phyloP scores from a whole-genome alignment of 2,329 filamentous ascomycete genomes.

The Fusarium tanahbumbuense region DNA sequence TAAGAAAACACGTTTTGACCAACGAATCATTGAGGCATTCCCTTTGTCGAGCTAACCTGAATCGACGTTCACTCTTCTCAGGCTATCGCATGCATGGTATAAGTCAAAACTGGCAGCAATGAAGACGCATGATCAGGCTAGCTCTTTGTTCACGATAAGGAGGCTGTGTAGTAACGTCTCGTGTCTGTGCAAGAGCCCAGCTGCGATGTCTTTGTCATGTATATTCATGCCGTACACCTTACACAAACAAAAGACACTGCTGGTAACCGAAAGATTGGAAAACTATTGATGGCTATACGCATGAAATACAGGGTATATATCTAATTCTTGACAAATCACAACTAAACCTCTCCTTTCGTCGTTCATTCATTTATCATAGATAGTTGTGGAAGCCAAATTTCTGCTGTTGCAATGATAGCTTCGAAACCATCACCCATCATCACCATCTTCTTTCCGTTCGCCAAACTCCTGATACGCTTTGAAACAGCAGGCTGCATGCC shows the following conservation, averaged over 20 bases:
- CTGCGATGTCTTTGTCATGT: not conserved
- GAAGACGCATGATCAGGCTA: not conserved
- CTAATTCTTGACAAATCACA: not conserved
- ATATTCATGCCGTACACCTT: not conserved
- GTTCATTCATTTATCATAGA: conserved; percentile 6
- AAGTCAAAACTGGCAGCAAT: not conserved
- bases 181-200: not conserved
- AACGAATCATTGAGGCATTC: not conserved
- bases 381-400: not conserved
- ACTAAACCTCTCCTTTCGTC: not conserved
- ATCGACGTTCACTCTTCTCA: not conserved
- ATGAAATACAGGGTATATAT: not conserved
- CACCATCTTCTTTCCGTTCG: conserved; percentile 2
- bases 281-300: not conserved
- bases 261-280: not conserved
- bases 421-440: not conserved
- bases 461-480: conserved; percentile 19
- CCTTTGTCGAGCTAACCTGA: not conserved
- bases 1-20: not conserved
- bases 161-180: conserved; percentile 5
- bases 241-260: not conserved
- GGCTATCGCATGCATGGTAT: not conserved
- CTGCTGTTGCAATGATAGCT: not conserved
- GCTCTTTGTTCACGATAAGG: not conserved
- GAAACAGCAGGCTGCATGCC: not conserved